phyloP scores from a whole-genome alignment of 176 grass and related monocot genomes.

The Zea luxurians region DNA sequence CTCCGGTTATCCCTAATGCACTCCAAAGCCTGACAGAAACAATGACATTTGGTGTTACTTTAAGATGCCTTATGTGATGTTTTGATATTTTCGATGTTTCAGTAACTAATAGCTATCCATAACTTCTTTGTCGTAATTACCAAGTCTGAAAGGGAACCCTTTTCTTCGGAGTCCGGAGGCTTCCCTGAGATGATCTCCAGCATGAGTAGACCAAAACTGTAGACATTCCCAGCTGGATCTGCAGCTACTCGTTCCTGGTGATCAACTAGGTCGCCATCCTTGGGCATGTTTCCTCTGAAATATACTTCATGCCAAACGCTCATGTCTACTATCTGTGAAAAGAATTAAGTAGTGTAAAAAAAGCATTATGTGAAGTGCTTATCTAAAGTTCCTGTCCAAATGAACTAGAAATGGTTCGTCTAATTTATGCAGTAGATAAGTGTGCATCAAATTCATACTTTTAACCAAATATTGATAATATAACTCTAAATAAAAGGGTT shows the following conservation, averaged over 20 bases:
- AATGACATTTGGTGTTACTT: constrained; percentile 29
- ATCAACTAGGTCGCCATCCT: constrained; percentile 44
- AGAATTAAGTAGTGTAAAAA: not conserved
- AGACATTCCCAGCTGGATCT: constrained; percentile 83
- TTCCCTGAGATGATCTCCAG: constrained; percentile 96
- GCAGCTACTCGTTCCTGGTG: constrained; percentile 49
- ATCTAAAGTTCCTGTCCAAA: constrained; percentile 5
- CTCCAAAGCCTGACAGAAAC: constrained; percentile 64
- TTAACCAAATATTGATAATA: constrained; percentile 15
- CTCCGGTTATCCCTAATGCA: constrained; percentile 58
- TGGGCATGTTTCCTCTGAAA: constrained; percentile 54
- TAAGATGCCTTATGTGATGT: constrained; percentile 18
- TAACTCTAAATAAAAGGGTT: constrained; percentile 10
- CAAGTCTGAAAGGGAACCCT: constrained; percentile 64
- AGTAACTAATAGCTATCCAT: constrained; percentile 26
- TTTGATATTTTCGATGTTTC: not conserved
- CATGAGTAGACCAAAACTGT: constrained; percentile 83
- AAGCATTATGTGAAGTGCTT: not conserved
- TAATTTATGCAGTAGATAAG: constrained; percentile 9
- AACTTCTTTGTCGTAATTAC: constrained; percentile 45
- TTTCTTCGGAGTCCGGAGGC: constrained; percentile 56
- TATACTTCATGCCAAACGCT: constrained; percentile 76
- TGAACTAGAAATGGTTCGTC: constrained; percentile 16
- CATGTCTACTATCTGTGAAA: constrained; percentile 70
- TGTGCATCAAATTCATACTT: not conserved